Evolutionary conservation across 2,329 filamentous ascomycete genomes (phyloP).

Genomic region (Coniochaeta sp.): DNA sequence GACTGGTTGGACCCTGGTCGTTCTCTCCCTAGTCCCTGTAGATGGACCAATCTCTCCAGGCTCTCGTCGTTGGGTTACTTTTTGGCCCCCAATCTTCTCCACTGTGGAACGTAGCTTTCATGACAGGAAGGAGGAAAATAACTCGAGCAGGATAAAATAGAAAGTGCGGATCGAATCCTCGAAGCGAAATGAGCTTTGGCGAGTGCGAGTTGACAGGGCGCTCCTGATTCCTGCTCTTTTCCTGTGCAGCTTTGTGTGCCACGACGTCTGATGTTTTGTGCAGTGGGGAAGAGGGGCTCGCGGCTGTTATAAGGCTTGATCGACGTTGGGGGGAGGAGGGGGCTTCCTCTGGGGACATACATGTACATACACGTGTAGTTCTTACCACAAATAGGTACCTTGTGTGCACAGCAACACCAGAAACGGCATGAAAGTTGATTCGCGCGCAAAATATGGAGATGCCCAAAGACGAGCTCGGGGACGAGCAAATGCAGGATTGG

Average conservation of each 20-base stretch:
- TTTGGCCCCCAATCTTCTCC: background rate
- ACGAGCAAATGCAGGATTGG: no score
- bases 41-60: no score
- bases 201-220: background rate
- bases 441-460: no score
- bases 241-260: background rate
- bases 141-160: background rate
- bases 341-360: no score
- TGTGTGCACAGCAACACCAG: no score
- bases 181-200: background rate
- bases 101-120: background rate
- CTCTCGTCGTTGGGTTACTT: no score
- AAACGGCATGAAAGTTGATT: no score
- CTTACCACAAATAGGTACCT: no score
- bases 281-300: background rate
- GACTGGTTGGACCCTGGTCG: background rate
- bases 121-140: background rate
- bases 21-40: background rate
- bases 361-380: no score
- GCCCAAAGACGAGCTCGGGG: no score
- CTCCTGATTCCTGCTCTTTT: background rate
- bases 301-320: background rate
- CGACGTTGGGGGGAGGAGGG: background rate
- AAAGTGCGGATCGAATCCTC: background rate
- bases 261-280: background rate